Evolutionary conservation across 345 rosid genomes (phyloP).

Genomic region (Syzygium grande): DNA sequence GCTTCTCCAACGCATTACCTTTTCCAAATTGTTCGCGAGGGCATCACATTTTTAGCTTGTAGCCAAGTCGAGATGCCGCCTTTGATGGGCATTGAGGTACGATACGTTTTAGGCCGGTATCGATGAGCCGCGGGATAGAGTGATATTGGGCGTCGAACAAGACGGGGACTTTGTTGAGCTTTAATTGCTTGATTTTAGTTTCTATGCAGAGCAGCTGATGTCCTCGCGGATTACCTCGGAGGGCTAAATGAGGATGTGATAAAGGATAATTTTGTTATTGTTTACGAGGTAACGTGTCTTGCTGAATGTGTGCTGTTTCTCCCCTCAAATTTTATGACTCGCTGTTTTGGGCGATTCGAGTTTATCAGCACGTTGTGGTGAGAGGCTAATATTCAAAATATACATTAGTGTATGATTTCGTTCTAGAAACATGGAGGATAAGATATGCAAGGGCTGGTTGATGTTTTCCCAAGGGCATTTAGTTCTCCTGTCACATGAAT

Average conservation of each 20-base stretch:
- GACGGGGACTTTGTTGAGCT: not conserved
- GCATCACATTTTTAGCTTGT: slow-evolving; percentile 87
- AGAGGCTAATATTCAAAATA: not conserved
- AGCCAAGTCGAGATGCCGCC: slow-evolving; percentile 99
- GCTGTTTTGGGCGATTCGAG: not conserved
- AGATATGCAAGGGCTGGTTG: not conserved
- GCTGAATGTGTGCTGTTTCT: not conserved
- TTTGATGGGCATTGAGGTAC: slow-evolving; percentile 92
- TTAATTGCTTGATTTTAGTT: slow-evolving; percentile 42
- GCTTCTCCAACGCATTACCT: slow-evolving; percentile 96
- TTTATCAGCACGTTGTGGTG: not conserved
- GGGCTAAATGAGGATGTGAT: slow-evolving; percentile 89
- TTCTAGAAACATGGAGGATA: not conserved
- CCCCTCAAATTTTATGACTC: not conserved
- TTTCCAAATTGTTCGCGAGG: slow-evolving; percentile 82
- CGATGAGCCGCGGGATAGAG: not conserved
- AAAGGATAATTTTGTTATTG: slow-evolving; percentile 93
- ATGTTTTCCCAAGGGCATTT: not conserved
- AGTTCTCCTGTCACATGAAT: not conserved
- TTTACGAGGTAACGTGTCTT: slow-evolving; percentile 60
- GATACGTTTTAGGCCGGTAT: not conserved
- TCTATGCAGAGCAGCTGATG: slow-evolving; percentile 89
- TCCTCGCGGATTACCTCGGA: slow-evolving; percentile 81
- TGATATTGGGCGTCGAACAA: not conserved
- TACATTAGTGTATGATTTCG: not conserved